phyloP scores from a whole-genome alignment of 2,329 filamentous ascomycete species.

The Cladosporium sp. region DNA sequence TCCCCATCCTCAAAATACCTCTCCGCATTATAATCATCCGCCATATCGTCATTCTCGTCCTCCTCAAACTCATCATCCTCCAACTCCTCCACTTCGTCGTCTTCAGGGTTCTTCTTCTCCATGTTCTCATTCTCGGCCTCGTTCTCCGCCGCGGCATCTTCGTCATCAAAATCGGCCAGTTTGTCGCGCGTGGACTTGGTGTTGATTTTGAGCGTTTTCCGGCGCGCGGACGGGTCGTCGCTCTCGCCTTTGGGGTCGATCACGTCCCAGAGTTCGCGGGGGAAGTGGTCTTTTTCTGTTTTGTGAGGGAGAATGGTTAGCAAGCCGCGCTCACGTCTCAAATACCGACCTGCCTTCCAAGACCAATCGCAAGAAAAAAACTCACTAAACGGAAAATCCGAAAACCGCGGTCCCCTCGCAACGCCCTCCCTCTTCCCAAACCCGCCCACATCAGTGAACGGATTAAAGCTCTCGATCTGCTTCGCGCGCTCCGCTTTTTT shows the following conservation, averaged over 20 bases:
- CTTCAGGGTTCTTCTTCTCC: constrained; percentile 11
- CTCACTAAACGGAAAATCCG: constrained; percentile 11
- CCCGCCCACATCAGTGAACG: constrained; percentile 8
- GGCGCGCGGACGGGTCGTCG: constrained; percentile 1
- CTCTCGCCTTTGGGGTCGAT: constrained; percentile 3
- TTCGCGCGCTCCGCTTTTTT: constrained; percentile 6
- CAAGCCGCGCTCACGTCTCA: not conserved
- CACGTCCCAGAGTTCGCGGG: constrained; percentile 11
- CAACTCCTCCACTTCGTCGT: constrained; percentile 13
- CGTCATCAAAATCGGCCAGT: constrained; percentile 10
- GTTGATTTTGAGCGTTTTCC: constrained; percentile 4
- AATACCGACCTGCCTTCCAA: not conserved
- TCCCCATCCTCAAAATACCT: constrained; percentile 12
- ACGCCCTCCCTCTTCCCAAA: constrained; percentile 5
- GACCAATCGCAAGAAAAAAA: too few relatives aligned
- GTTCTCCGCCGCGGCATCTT: constrained; percentile 5
- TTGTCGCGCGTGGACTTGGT: constrained; percentile 10
- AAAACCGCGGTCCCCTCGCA: constrained; percentile 4
- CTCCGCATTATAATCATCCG: constrained; percentile 13
- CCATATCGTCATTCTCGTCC: constrained; percentile 12
- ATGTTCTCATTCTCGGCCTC: constrained; percentile 11
- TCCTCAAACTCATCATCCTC: constrained; percentile 14
- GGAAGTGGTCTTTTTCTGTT: constrained; percentile 13
- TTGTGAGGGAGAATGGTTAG: not conserved
- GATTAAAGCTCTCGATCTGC: constrained; percentile 9